Evolutionary conservation across 495 filamentous ascomycete genomes (phyloP).

Genomic region (Pyrenopolyporus hunteri): DNA sequence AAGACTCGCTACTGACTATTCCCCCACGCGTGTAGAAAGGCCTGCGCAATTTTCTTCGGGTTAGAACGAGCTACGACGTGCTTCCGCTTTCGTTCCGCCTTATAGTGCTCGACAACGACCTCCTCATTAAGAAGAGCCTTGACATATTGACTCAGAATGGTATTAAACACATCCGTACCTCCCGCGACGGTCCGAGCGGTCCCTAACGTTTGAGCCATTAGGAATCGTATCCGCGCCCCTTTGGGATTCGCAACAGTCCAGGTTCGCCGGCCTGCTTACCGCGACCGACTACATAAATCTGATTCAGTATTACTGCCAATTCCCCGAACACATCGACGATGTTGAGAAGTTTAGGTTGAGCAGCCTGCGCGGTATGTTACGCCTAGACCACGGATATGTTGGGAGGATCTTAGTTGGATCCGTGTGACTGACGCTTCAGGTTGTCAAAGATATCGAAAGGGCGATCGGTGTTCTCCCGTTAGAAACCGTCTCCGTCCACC

Average conservation of each 20-base stretch:
- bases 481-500: constrained; percentile 95
- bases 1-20: constrained; percentile 9
- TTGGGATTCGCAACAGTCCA: constrained; percentile 94
- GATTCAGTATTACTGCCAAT: constrained; percentile 99
- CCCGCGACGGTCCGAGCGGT: not conserved
- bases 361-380: constrained; percentile 79
- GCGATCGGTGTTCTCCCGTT: constrained; percentile 89
- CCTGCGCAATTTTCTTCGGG: constrained; percentile 95
- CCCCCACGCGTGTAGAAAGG: constrained; percentile 64
- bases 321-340: constrained; percentile 83
- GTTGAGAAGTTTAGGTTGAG: constrained; percentile 94
- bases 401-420: constrained; percentile 19
- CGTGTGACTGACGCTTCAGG: constrained; percentile 14
- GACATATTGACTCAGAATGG: constrained; percentile 98
- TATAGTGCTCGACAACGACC: constrained; percentile 91
- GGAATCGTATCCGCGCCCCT: constrained; percentile 97
- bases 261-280: constrained; percentile 92
- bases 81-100: constrained; percentile 96
- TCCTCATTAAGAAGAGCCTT: constrained; percentile 96
- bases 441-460: constrained; percentile 80
- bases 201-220: constrained; percentile 46
- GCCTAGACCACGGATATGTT: constrained; percentile 10
- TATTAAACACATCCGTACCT: constrained; percentile 44
- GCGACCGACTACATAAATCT: constrained; percentile 98
- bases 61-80: constrained; percentile 97